phyloP scores from a whole-genome alignment of 108 stramenopile genomes.

The Nitzschia sp. region DNA sequence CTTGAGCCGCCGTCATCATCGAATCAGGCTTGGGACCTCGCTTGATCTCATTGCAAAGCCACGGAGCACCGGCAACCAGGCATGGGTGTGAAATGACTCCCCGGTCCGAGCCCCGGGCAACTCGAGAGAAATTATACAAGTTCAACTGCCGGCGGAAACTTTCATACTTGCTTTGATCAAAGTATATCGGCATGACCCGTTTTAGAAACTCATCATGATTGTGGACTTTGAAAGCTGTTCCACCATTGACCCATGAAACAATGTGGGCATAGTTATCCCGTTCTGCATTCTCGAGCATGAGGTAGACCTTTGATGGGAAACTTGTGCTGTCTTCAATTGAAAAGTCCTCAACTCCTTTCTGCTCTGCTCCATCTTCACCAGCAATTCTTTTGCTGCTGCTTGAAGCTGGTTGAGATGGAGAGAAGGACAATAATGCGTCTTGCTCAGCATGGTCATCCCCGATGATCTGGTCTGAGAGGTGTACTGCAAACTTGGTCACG shows the following conservation, averaged over 20 bases:
- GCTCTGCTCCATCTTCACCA: neutral
- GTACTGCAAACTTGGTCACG: too few relatives aligned
- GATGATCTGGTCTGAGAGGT: too few relatives aligned
- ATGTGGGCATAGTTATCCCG: constrained; percentile 24
- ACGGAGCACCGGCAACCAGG: neutral
- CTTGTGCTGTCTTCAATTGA: neutral
- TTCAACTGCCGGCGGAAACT: constrained; percentile 60
- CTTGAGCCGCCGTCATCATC: too few relatives aligned
- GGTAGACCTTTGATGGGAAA: constrained; percentile 29
- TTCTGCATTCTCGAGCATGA: constrained; percentile 29
- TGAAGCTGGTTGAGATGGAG: neutral
- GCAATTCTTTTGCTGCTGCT: neutral
- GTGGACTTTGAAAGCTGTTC: constrained; percentile 58
- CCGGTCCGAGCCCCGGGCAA: neutral
- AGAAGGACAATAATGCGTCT: neutral
- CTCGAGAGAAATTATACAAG: constrained; percentile 28
- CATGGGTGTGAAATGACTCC: neutral
- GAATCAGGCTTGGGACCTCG: too few relatives aligned
- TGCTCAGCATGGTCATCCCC: neutral
- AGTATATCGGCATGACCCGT: constrained; percentile 67
- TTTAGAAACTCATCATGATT: constrained; percentile 51
- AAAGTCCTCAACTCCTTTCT: neutral
- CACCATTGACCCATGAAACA: constrained; percentile 57
- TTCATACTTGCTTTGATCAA: constrained; percentile 59
- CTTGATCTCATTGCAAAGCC: neutral